These are phyloP conservation scores for Friedmanniomyces endolithicus DNA, from an alignment of 495 filamentous ascomycete species.

Conservation along the genomic window DNA sequence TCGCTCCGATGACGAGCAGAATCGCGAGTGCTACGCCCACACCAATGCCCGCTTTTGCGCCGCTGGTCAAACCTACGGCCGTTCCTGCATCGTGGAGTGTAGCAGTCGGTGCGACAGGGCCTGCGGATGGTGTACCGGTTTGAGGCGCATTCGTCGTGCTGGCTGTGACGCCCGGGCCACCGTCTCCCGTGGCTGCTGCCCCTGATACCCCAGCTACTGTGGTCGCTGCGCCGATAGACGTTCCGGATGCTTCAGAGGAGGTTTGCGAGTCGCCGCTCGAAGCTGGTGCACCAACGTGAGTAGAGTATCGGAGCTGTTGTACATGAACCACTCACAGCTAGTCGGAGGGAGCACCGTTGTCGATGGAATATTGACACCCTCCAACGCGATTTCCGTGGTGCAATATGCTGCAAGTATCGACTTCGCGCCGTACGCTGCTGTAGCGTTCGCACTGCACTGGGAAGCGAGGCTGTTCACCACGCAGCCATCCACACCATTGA, in stretches of 20 bases:
- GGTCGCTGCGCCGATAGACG: neutral
- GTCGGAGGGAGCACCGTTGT: neutral
- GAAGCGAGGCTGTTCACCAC: neutral
- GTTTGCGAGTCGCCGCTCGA: neutral
- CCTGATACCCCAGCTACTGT: neutral
- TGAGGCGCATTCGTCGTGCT: neutral
- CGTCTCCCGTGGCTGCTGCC: neutral
- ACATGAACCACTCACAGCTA: neutral
- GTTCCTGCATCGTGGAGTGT: neutral
- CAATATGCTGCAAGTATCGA: neutral
- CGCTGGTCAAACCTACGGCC: neutral
- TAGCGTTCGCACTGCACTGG: neutral
- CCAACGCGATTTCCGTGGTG: neutral
- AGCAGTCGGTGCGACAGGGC: neutral
- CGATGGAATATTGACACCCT: neutral
- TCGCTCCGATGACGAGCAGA: neutral
- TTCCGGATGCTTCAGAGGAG: no score
- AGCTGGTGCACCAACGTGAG: neutral
- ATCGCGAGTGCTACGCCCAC: constrained; percentile 1
- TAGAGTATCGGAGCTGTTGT: neutral
- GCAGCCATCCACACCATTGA: neutral
- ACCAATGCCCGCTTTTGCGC: constrained; percentile 3
- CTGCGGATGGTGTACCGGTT: neutral
- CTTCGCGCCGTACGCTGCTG: neutral
- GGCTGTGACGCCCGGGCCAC: neutral